Percentiles rank a stretch among this genome's conserved stretches.
phyloP scores from a whole-genome alignment of 2,329 filamentous ascomycete species.

The Orbilia oligospora region DNA sequence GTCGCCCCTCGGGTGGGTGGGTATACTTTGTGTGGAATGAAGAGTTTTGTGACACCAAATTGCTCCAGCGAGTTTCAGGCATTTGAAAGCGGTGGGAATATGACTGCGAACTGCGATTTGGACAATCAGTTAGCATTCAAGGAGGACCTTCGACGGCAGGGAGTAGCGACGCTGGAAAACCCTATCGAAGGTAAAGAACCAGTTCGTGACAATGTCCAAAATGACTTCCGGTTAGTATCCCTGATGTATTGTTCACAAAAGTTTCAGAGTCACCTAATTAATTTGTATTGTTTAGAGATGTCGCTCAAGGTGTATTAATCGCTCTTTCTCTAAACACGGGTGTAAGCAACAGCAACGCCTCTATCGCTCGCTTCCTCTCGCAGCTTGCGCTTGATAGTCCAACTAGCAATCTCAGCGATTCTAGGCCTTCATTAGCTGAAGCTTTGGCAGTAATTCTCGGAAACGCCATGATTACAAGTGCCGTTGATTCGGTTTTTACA shows the following conservation, averaged over 20 bases:
- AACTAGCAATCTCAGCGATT: slow-evolving; percentile 68
- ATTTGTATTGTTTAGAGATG: background rate
- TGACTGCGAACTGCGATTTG: slow-evolving; percentile 41
- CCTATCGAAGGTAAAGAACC: slow-evolving; percentile 67
- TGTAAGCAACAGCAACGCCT: slow-evolving; percentile 72
- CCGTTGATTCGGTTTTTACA: slow-evolving; percentile 74
- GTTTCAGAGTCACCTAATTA: background rate
- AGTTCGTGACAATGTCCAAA: slow-evolving; percentile 69
- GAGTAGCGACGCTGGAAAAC: slow-evolving; percentile 38
- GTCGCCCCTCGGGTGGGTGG: background rate
- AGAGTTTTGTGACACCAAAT: slow-evolving; percentile 74
- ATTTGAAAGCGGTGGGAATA: slow-evolving; percentile 50
- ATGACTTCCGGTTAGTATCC: slow-evolving; percentile 38
- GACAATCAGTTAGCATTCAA: slow-evolving; percentile 61
- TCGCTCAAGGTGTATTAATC: slow-evolving; percentile 21
- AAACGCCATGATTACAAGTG: slow-evolving; percentile 76
- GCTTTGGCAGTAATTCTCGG: slow-evolving; percentile 79
- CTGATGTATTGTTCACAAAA: background rate
- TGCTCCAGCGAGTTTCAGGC: slow-evolving; percentile 71
- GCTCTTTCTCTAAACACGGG: slow-evolving; percentile 74
- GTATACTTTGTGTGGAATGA: slow-evolving; percentile 76
- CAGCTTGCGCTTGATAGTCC: slow-evolving; percentile 70
- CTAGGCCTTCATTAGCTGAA: slow-evolving; percentile 78
- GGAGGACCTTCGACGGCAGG: slow-evolving; percentile 15
- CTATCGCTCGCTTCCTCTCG: slow-evolving; percentile 74